These are phyloP conservation scores for Rhododendron vialii DNA, from an alignment of 148 eudicot species.

Conservation along the genomic window DNA sequence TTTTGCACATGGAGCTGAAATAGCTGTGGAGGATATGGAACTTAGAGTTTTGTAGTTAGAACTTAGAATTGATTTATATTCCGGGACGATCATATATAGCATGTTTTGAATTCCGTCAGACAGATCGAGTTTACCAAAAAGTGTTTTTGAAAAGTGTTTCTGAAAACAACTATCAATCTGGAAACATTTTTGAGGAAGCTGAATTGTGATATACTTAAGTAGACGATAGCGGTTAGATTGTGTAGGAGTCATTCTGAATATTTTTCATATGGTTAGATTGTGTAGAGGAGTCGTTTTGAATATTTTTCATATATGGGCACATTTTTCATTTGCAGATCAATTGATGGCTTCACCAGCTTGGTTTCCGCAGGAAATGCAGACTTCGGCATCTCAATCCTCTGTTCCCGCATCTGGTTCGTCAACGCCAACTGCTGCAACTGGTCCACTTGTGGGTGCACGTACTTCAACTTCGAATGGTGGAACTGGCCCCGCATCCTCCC, in stretches of 20 bases:
- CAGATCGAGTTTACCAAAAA: neutral
- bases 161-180: neutral
- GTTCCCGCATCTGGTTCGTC: slow-evolving; percentile 2
- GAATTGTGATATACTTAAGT: neutral
- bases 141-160: neutral
- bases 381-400: slow-evolving; percentile 21
- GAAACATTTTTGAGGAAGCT: neutral
- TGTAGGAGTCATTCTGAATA: neutral
- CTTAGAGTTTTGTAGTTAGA: neutral
- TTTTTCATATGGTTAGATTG: neutral
- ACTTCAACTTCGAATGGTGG: neutral
- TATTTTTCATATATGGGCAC: neutral
- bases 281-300: neutral
- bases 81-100: neutral
- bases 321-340: neutral
- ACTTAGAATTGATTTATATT: neutral
- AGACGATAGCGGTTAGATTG: too few species aligned
- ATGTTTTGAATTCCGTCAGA: neutral
- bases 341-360: slow-evolving; percentile 13
- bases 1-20: neutral
- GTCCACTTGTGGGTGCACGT: neutral
- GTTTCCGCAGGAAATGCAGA: slow-evolving; percentile 11
- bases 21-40: neutral
- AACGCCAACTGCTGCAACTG: slow-evolving; percentile 8
- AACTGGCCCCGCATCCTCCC: neutral